Base-by-base conservation (phyloP, 805 yeast species). In the Barnettozyma siamensis region DNA sequence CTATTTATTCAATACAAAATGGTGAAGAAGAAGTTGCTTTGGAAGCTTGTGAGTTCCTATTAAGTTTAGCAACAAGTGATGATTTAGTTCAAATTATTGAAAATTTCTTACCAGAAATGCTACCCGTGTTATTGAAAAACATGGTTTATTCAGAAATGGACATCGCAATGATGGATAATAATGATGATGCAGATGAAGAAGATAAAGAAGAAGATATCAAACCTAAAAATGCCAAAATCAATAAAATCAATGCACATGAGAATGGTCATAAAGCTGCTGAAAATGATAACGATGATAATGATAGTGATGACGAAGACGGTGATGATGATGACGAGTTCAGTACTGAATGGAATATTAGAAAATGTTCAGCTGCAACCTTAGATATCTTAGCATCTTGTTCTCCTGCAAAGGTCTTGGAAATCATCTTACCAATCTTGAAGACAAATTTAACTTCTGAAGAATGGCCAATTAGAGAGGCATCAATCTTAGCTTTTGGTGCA, bases 401-500 rank as follows among this genome's bases (percentile, higher is more conserved):
- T 42, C 89, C 96, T 0, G 71, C 69, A 11, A 78, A 76, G 43
- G 89, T 87, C 3, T 66, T 91, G 35, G 67, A 70, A 19, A 67
- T 76, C 11, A 72, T 86, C 2, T 71, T 91, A 47, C 97, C 99
- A 3, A 65, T 80, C 12, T 67, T 93, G 43, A 82, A 85, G 60
- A 79, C 77, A 35, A 76, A 80, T 40, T 77, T 93, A 40, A 73
- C 73, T 8, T 75, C 88, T 3, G 65, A 69, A 4, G 76, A 82
- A 45, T 93, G 99, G 99, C 87, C 85, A 19, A 76, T 85, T 8
- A 75, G 97, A 45, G 99, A 93, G 61, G 93, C 97, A 6, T 80
- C 96, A 2, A 89, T 93, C 21, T 69, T 93, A 35, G 97, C 98
- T 1, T 74, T 93, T 57, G 99, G 99, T 47, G 98, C 98, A 23